These are phyloP conservation scores for Magnaporthales sp. DNA, from an alignment of 2,329 filamentous ascomycete species.

Conservation along the genomic window DNA sequence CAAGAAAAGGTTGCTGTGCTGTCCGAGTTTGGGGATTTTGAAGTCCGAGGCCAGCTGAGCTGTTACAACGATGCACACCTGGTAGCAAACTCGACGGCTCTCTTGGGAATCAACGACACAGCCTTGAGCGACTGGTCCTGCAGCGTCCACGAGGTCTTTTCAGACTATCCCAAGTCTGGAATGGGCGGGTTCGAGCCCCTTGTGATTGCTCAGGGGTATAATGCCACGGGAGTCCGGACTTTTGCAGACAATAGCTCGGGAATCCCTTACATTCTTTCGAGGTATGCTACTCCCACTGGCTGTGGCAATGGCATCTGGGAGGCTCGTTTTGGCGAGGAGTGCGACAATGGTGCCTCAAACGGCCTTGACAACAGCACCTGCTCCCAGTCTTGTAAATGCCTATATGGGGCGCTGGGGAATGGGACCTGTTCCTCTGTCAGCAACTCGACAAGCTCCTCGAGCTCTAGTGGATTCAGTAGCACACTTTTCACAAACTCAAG, in stretches of 20 bases:
- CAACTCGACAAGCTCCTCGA: constrained; percentile 3
- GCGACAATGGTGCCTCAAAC: constrained; percentile 26
- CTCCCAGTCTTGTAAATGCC: constrained; percentile 28
- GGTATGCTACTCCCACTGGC: constrained; percentile 28
- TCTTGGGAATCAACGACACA: constrained; percentile 24
- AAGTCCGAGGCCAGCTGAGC: constrained; percentile 25
- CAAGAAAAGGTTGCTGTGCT: constrained; percentile 16
- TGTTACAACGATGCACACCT: constrained; percentile 32
- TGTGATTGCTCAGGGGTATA: constrained; percentile 27
- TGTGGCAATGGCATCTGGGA: constrained; percentile 30
- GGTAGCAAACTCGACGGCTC: constrained; percentile 24
- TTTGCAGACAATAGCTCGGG: constrained; percentile 27
- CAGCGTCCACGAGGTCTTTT: constrained; percentile 31
- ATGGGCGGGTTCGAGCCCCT: constrained; percentile 27
- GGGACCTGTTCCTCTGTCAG: background rate
- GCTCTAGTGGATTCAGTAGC: background rate
- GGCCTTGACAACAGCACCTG: constrained; percentile 23
- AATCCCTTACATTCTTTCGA: constrained; percentile 32
- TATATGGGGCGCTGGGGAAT: constrained; percentile 17
- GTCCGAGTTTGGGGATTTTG: constrained; percentile 27
- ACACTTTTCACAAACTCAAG: constrained; percentile 3
- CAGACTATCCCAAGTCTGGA: constrained; percentile 25
- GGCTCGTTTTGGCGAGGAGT: constrained; percentile 25
- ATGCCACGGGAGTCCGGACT: constrained; percentile 21
- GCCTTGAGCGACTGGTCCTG: constrained; percentile 32